Evolutionary conservation across 2,329 filamentous ascomycete species (phyloP).

Genomic region (Beauveria sp.): DNA sequence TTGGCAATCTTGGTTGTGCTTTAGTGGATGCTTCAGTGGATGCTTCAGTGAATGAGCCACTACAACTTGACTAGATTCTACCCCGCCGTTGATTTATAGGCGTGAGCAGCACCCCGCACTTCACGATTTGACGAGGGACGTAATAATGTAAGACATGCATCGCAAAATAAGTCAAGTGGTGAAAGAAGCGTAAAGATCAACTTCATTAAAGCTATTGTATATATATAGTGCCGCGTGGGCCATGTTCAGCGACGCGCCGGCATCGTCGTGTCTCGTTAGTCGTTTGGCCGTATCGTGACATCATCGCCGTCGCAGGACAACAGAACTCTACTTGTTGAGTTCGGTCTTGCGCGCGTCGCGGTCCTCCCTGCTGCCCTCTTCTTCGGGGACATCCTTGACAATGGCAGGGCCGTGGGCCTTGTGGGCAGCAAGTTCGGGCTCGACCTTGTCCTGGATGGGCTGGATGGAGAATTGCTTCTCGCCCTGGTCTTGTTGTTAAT

Average conservation of each 20-base stretch:
- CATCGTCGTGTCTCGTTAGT: background rate
- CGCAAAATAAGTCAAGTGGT: no score
- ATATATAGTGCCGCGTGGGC: background rate
- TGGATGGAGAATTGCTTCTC: constrained; percentile 40
- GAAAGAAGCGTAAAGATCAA: background rate
- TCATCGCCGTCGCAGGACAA: constrained; percentile 17
- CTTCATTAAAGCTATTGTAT: background rate
- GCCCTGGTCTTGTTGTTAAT: constrained; percentile 19
- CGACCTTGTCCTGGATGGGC: constrained; percentile 35
- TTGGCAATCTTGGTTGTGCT: background rate
- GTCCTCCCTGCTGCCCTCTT: constrained; percentile 62
- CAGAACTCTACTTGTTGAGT: constrained; percentile 47
- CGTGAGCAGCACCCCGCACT: background rate
- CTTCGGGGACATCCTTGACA: constrained; percentile 42
- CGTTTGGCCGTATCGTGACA: constrained; percentile 11
- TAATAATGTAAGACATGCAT: no score
- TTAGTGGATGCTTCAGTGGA: background rate
- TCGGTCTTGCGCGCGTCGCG: constrained; percentile 56
- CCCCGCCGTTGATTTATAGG: background rate
- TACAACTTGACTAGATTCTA: background rate
- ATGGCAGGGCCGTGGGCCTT: constrained; percentile 50
- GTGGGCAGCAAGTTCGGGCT: constrained; percentile 43
- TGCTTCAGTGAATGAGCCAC: background rate
- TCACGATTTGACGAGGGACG: background rate
- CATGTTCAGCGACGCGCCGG: background rate